phyloP scores from a whole-genome alignment of 257 asterid species.

The Cynanchum wilfordii region DNA sequence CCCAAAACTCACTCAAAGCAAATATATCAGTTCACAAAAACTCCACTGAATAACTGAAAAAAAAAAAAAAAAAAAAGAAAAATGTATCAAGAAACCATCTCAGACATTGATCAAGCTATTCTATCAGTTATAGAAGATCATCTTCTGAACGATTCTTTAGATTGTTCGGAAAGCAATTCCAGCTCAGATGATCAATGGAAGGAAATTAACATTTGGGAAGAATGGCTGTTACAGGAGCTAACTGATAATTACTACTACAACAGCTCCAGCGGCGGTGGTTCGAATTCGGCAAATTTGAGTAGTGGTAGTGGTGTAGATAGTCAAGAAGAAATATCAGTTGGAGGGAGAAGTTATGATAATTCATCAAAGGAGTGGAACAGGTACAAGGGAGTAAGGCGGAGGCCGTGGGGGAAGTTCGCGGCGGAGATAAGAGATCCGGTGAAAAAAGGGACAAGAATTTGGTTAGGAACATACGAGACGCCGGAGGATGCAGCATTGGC shows the following conservation, averaged over 20 bases:
- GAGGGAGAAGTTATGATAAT: not conserved
- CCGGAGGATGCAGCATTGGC: slow-evolving; percentile 60
- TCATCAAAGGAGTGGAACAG: slow-evolving; percentile 30
- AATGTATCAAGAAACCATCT: slow-evolving; percentile 1
- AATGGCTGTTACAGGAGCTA: too few species aligned
- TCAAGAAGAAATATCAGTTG: not conserved
- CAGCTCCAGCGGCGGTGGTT: too few species aligned
- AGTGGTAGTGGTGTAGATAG: not conserved
- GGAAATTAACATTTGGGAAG: not conserved
- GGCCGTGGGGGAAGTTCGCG: slow-evolving; percentile 56
- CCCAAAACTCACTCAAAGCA: not conserved
- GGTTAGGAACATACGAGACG: slow-evolving; percentile 55
- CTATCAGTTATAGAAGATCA: not conserved
- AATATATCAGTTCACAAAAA: not conserved
- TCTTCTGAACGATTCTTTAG: slow-evolving; percentile 4
- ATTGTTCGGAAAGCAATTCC: not conserved
- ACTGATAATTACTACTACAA: too few species aligned
- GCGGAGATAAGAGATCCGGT: slow-evolving; percentile 47
- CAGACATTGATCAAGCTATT: slow-evolving; percentile 1
- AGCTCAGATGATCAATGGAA: not conserved
- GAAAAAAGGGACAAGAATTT: slow-evolving; percentile 36
- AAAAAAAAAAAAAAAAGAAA: not conserved
- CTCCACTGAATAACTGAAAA: too few species aligned
- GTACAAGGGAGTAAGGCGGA: slow-evolving; percentile 44
- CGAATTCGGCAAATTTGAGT: not conserved